Conservation (phyloP, 192 early-diverging fungal genomes). For the Podila minutissima region DNA sequence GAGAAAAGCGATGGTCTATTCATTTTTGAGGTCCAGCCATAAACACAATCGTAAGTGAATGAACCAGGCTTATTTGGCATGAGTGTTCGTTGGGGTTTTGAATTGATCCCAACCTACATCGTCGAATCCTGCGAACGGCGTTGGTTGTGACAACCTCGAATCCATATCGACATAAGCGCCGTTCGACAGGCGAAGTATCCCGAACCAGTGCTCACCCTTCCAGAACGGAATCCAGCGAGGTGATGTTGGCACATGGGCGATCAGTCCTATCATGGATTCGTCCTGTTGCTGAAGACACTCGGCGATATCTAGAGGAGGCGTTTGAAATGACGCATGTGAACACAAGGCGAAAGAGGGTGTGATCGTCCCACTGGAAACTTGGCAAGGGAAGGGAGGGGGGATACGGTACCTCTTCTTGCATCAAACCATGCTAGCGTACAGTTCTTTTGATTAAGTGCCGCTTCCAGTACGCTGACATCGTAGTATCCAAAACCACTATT, state of each 20-base stretch:
- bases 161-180: slow-evolving; percentile 40
- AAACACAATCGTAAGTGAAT: neutral
- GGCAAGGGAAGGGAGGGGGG: too few species aligned
- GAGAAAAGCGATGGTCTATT: slow-evolving; percentile 23
- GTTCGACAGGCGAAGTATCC: slow-evolving; percentile 35
- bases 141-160: slow-evolving; percentile 30
- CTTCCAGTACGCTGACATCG: slow-evolving; percentile 45
- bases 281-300: slow-evolving; percentile 42
- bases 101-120: slow-evolving; percentile 14
- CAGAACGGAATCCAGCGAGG: slow-evolving; percentile 44
- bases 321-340: neutral
- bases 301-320: slow-evolving; percentile 21
- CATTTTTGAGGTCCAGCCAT: neutral
- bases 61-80: neutral
- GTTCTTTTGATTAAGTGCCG: slow-evolving; percentile 34
- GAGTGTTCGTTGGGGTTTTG: too few species aligned
- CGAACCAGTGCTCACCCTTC: slow-evolving; percentile 50
- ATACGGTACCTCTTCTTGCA: slow-evolving; percentile 22
- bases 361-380: neutral
- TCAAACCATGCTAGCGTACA: slow-evolving; percentile 47
- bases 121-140: slow-evolving; percentile 37
- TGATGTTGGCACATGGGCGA: slow-evolving; percentile 37
- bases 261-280: slow-evolving; percentile 40
- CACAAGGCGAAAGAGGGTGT: neutral
- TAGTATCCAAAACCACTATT: slow-evolving; percentile 46